Evolutionary conservation across 352 stramenopile species (phyloP).

Genomic region (Blastocystis sp.): DNA sequence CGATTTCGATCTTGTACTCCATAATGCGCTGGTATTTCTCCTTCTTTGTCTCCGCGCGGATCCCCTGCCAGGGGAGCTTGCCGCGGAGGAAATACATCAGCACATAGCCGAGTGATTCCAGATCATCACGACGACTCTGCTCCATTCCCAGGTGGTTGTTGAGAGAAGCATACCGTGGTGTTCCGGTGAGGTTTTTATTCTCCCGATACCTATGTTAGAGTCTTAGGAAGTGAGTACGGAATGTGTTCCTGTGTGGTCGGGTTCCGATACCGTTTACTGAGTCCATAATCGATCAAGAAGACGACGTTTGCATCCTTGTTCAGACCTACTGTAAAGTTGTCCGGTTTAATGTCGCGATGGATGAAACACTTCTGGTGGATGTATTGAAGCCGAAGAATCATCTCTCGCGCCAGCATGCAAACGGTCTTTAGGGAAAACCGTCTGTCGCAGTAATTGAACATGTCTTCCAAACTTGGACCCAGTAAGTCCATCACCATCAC

Average conservation of each 20-base stretch:
- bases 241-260: conserved; percentile 82
- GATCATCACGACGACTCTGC: conserved; percentile 78
- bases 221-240: conserved; percentile 59
- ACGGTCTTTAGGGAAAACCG: conserved; percentile 80
- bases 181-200: conserved; percentile 84
- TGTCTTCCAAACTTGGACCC: conserved; percentile 84
- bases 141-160: conserved; percentile 88
- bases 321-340: conserved; percentile 85
- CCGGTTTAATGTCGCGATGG: conserved; percentile 85
- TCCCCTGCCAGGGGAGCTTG: conserved; percentile 81
- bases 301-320: conserved; percentile 77
- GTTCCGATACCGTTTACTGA: conserved; percentile 83
- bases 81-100: conserved; percentile 84
- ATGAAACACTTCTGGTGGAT: conserved; percentile 86
- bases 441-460: conserved; percentile 83
- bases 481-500: conserved; percentile 99
- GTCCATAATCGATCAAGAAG: conserved; percentile 86
- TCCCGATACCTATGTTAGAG: conserved; percentile 75
- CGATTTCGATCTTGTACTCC: conserved; percentile 77
- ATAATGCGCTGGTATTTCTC: conserved; percentile 88
- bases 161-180: conserved; percentile 79
- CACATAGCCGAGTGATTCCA: conserved; percentile 82
- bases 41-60: conserved; percentile 87
- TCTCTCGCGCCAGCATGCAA: conserved; percentile 80
- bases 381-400: conserved; percentile 81